Base-by-base conservation (phyloP, 2,329 filamentous ascomycete genomes). In the Hymenoscyphus fructigenus region DNA sequence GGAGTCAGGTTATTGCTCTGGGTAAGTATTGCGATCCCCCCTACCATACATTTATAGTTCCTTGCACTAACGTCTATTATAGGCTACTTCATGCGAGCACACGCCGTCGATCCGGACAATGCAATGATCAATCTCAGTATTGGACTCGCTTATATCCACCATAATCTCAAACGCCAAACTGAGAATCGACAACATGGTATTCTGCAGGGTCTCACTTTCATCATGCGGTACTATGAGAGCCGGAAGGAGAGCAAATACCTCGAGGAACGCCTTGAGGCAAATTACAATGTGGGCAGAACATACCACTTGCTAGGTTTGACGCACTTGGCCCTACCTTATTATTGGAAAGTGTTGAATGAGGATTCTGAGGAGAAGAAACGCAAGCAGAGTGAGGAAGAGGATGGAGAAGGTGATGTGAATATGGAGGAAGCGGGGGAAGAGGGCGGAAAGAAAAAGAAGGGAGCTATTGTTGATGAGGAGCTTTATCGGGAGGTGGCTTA, bases 111-210 rank as follows among this genome's bases (percentile, higher is more conserved):
- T 69, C 90, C 91, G 0, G 78, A 84, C 7, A 96, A 97, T 73
- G 84, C 90, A 0, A 87, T 91, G 72, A 85, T 97, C 68, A 90
- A 92, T 67, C 84, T 99, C 12, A 91, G 87, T 71, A 88, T 97
- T 28, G 93, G 89, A 0, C 84, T 95, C 14, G 89, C 89, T 34
- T 98, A 97, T 76, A 85, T 97, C 47, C 92, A 97, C 76, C 91
- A 95, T 75, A 89, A 91, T 0, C 84, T 97, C 73, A 97, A 98
- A 76, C 86, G 94, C 1, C 92, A 96, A 76, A 88, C 90, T 0
- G 92, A 94, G 58, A 98, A 98, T 75, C 83, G 95, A 1, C 94
- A 98, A 75, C 94, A 91, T 74, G 86, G 93, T 50, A 87, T 97
- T 53, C 83, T 92, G 68, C 93, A 98, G 76, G 95, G 93, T 0